A percentile compares a stretch with the other conserved stretches of the same genome.
phyloP scores from a whole-genome alignment of 257 asterid genomes.

The Cordia subcordata region DNA sequence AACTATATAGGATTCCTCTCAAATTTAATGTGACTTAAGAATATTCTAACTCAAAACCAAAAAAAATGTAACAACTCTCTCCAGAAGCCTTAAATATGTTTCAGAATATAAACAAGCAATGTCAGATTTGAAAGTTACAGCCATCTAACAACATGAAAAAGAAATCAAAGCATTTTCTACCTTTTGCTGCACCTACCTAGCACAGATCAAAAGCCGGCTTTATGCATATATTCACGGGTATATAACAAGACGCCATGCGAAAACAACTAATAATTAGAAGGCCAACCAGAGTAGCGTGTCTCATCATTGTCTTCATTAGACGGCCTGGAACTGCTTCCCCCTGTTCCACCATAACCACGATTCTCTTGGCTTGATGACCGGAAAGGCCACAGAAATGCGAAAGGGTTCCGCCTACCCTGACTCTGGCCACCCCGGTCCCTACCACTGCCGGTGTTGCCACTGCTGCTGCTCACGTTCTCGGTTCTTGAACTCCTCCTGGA shows the following conservation, averaged over 20 bases:
- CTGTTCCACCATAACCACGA: conserved; percentile 26
- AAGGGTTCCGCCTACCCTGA: conserved; percentile 74
- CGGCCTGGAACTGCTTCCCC: conserved; percentile 34
- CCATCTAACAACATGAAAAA: neutral
- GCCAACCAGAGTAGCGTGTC: conserved; percentile 32
- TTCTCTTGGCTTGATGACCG: conserved; percentile 44
- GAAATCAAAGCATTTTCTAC: neutral
- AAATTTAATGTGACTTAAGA: too few relatives aligned
- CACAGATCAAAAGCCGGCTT: neutral
- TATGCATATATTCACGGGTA: too few relatives aligned
- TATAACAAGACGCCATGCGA: neutral
- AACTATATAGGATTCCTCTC: too few relatives aligned
- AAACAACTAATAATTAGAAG: conserved; percentile 24
- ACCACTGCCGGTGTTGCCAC: conserved; percentile 28
- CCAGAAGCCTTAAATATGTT: too few relatives aligned
- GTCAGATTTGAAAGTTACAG: neutral
- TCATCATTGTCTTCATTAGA: conserved; percentile 28
- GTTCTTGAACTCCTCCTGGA: conserved; percentile 31
- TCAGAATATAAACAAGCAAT: too few relatives aligned
- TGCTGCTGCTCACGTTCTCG: conserved; percentile 21
- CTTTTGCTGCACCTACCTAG: neutral
- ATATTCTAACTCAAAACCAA: too few relatives aligned
- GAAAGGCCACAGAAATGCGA: conserved; percentile 71
- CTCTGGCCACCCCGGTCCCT: conserved; percentile 34
- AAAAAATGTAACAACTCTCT: too few relatives aligned